These are phyloP conservation scores for Magnaporthiopsis rhizophila DNA, from an alignment of 2,329 filamentous ascomycete species.

Conservation along the genomic window DNA sequence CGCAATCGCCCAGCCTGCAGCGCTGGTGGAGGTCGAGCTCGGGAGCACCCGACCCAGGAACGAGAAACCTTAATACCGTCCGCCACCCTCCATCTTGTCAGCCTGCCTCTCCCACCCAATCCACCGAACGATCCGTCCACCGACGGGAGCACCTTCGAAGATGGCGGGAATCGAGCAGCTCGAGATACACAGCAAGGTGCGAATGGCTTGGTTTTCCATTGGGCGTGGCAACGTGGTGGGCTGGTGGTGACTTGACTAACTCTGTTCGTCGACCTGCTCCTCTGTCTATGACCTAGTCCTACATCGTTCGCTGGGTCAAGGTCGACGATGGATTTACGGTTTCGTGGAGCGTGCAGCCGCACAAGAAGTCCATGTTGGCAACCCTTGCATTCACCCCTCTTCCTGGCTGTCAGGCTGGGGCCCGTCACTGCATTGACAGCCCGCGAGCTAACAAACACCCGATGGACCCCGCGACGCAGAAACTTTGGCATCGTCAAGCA, in stretches of 20 bases:
- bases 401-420: too few relatives aligned
- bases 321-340: slow-evolving; percentile 87
- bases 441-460: slow-evolving; percentile 7
- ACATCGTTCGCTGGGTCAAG: slow-evolving; percentile 95
- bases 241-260: slow-evolving; percentile 8
- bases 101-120: not conserved
- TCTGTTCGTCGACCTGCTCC: slow-evolving; percentile 1
- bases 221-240: not conserved
- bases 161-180: slow-evolving; percentile 97
- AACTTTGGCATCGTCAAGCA: slow-evolving; percentile 99
- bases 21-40: not conserved
- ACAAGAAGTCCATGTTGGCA: slow-evolving; percentile 85
- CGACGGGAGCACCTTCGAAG: not conserved
- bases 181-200: slow-evolving; percentile 94
- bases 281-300: slow-evolving; percentile 55
- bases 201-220: slow-evolving; percentile 17
- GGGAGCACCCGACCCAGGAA: not conserved
- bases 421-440: not conserved
- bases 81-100: not conserved
- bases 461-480: slow-evolving; percentile 27
- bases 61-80: too few relatives aligned
- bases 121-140: not conserved
- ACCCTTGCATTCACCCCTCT: not conserved
- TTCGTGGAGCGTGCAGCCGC: slow-evolving; percentile 94
- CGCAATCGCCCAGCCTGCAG: not conserved